These are phyloP conservation scores for Picea mariana DNA, from an alignment of 83 land plant genomes.

Conservation along the genomic window DNA sequence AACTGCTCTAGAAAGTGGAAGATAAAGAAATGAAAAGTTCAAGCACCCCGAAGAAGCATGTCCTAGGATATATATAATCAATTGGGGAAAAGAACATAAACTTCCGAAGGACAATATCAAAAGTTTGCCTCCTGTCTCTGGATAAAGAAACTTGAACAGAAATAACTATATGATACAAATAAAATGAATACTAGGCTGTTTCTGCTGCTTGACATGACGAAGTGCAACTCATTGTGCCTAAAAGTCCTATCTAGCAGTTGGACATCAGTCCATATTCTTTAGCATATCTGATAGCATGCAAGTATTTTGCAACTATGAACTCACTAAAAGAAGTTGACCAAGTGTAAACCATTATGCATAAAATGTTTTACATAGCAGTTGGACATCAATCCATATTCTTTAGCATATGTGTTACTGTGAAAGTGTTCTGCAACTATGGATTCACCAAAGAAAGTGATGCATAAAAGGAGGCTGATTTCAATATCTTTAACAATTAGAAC, in stretches of 20 bases:
- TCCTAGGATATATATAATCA: neutral
- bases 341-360: neutral
- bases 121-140: neutral
- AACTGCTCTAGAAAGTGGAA: neutral
- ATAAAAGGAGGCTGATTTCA: neutral
- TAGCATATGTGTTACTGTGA: neutral
- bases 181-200: neutral
- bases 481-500: neutral
- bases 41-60: neutral
- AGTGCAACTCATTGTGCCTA: neutral
- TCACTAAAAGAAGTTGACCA: neutral
- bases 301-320: neutral
- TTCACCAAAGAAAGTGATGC: neutral
- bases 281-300: neutral
- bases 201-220: neutral
- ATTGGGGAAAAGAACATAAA: neutral
- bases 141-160: neutral
- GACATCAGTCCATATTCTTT: slow-evolving; percentile 1
- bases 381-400: neutral
- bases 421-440: neutral
- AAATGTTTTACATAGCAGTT: neutral
- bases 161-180: neutral
- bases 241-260: neutral
- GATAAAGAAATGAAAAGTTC: neutral
- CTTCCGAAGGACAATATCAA: neutral